Evolutionary conservation across 352 stramenopile species (phyloP), one percentile per base, ranked within the genome.

Genomic region (Pythium rishiriense): DNA sequence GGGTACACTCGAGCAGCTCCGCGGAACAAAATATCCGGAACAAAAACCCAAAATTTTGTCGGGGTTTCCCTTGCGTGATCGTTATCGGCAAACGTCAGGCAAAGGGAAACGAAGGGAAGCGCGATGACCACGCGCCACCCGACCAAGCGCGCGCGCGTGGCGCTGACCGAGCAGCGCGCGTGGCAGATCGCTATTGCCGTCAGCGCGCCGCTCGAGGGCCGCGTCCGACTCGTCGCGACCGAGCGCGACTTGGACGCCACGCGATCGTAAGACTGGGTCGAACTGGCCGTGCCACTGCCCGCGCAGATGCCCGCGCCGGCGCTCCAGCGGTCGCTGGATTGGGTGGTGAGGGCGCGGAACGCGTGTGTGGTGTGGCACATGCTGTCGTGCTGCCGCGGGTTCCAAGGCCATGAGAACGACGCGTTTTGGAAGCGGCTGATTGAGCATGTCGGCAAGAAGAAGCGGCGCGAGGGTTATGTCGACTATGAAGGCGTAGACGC

Each of bases 141-240:
- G 31, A 37, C 6, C 11, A 37, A 37, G 31, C 31, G 31, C n/a
- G 24, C 29, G 31, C 49, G 49, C 47, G 24, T 37, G 28, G 31
- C 31, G 33, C 33, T 57, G 5, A 57, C 31, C 19, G 50, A 57
- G 33, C 19, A 28, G 29, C 33, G 33, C 33, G 50, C 50, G 21
- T 57, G 50, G 50, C 29, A 35, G 10, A 57, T 57, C 24, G 31
- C 50, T 3, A 4, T 54, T 2, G 25, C 47, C 15, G 47, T 21
- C 4, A 19, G 26, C 15, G 47, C 26, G 26, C 25, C 47, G 28
- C 47, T 37, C 4, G 4, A 39, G 4, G 47, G 47, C 50, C 31
- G 41, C 41, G 41, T 47, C 2, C 15, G 21, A 25, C 41, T 47
- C 41, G 41, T 37, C 31, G 31, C 31, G 31, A 37, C 31, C 31